These are phyloP conservation scores for Cyamopsis tetragonoloba DNA, from an alignment of 306 rosid species.

Conservation along the genomic window DNA sequence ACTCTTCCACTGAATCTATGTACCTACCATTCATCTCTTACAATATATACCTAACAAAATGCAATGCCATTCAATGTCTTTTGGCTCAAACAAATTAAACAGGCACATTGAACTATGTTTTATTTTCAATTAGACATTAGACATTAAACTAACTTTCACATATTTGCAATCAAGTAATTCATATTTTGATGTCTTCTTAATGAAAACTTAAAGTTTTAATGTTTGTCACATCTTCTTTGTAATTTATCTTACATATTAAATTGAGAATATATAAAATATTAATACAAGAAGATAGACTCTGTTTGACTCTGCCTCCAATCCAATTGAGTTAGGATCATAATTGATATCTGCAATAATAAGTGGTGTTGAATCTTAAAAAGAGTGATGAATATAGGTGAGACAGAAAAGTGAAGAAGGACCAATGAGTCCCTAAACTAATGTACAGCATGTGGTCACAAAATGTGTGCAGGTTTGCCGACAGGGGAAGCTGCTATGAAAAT, in stretches of 20 bases:
- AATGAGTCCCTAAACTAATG: background rate
- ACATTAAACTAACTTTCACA: no score
- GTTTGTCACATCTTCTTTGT: no score
- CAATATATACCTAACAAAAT: constrained; percentile 34
- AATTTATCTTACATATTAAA: no score
- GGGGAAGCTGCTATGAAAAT: constrained; percentile 16
- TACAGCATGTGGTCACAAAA: constrained; percentile 26
- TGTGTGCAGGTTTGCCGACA: constrained; percentile 18
- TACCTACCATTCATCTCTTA: constrained; percentile 12
- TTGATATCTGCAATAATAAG: constrained; percentile 26
- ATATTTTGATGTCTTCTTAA: no score
- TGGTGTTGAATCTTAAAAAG: constrained; percentile 30
- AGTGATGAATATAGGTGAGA: background rate
- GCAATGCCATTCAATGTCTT: constrained; percentile 23
- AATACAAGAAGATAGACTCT: no score
- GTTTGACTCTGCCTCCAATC: constrained; percentile 23
- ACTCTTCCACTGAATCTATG: constrained; percentile 14
- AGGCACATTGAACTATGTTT: no score
- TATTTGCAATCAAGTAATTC: no score
- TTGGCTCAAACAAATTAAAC: no score
- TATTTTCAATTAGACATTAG: no score
- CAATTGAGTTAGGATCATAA: constrained; percentile 23
- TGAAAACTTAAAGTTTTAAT: no score
- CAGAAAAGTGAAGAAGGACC: constrained; percentile 18
- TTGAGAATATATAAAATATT: no score